These are phyloP conservation scores for Striga asiatica DNA, from an alignment of 257 asterid genomes.

Conservation along the genomic window DNA sequence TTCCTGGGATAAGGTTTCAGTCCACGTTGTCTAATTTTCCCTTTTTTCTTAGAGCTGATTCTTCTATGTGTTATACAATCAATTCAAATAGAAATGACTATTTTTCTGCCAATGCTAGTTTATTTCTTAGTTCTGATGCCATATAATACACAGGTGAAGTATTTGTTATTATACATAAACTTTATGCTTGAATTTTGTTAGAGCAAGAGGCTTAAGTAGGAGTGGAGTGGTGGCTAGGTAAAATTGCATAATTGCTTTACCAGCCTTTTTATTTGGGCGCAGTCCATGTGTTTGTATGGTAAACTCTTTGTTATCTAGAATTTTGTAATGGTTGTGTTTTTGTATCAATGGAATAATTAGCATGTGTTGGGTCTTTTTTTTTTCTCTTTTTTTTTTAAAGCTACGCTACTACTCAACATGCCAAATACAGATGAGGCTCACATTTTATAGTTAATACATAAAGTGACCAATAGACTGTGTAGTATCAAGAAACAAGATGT, in stretches of 20 bases:
- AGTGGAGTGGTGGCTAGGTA: neutral
- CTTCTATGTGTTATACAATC: neutral
- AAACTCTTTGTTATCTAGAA: neutral
- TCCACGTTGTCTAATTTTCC: neutral
- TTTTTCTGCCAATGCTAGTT: neutral
- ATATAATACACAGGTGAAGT: neutral
- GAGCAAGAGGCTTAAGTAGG: neutral
- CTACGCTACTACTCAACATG: too few relatives aligned
- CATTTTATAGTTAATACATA: too few relatives aligned
- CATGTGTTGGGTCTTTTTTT: too few relatives aligned
- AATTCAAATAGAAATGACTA: neutral
- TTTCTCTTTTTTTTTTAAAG: too few relatives aligned
- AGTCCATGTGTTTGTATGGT: neutral
- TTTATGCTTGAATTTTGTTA: neutral
- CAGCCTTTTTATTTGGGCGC: neutral
- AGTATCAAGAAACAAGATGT: too few relatives aligned
- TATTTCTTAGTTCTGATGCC: neutral
- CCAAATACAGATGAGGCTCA: neutral
- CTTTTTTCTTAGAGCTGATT: neutral
- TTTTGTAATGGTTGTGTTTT: too few relatives aligned
- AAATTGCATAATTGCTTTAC: neutral
- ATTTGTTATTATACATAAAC: neutral
- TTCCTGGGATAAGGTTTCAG: conserved; percentile 69
- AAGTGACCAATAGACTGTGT: too few relatives aligned
- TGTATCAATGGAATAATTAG: too few relatives aligned